Base-by-base conservation (phyloP, 148 eudicot species). In the Rhododendron griersonianum region DNA sequence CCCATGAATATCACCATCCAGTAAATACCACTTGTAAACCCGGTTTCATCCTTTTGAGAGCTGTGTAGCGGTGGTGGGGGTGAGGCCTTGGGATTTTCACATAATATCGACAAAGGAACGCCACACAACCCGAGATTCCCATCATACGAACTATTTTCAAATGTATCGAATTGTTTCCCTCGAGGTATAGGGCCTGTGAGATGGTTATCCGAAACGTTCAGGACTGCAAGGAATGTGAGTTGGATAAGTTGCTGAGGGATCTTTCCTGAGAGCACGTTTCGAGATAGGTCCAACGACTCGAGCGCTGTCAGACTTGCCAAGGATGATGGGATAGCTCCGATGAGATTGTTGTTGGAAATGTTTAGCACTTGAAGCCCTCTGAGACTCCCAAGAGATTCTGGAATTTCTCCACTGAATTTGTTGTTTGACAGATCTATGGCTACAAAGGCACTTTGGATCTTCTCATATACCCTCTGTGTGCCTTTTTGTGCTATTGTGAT, bases 361-460 rank as follows among this genome's bases (percentile, higher is more conserved):
- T 91, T 93, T 7, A 93, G 90, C 39, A 74, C 84, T 7, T 88
- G 83, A 84, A 93, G 89, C 11, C 87, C 90, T 23, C 37, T 82
- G 19, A 92, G 89, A 25, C 84, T 67, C 14, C 90, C 89, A 23
- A 93, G 81, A 5, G 84, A 45, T 11, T 63, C 37, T 10, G 94
- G 88, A 8, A 93, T 91, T 1, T 25, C 23, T 2, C 93, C 93
- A 1, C 39, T 45, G 69, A 93, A 92, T 3, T 74, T 73, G 86
- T 91, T 92, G 47, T 87, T 83, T n/a, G 94, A 91, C 16, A 92
- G 83, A 85, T 91, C 91, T 11, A 92, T 51, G 5, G 86, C 89
- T 44, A 61, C 81, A 28, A 91, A 87, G 25, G 84, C 69, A 6
- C 1, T 78, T 21, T 76, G 15, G 16, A 88, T 85, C 80, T 55